These are phyloP conservation scores for Saxophila tyrrhenica DNA, from an alignment of 495 filamentous ascomycete genomes.

Conservation along the genomic window DNA sequence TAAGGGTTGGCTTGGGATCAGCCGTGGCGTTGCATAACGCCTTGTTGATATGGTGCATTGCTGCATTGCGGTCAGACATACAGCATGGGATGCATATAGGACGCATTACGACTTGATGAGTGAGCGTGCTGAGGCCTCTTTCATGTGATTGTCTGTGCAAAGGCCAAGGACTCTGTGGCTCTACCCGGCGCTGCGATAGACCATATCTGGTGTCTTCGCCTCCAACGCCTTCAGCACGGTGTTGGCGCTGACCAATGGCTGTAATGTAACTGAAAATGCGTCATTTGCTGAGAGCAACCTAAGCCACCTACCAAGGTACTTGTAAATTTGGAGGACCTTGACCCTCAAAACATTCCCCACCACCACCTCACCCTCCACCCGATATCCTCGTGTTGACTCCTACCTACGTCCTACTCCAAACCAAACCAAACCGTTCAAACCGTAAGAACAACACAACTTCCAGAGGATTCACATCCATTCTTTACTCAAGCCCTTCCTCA, in stretches of 20 bases:
- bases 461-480: too few species aligned
- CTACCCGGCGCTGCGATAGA: background rate
- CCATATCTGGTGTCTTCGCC: background rate
- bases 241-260: background rate
- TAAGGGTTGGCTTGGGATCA: background rate
- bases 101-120: background rate
- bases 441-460: too few species aligned
- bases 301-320: too few species aligned
- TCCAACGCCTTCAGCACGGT: background rate
- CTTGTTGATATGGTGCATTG: background rate
- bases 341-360: too few species aligned
- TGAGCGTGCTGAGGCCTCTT: background rate
- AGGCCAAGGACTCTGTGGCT: too few species aligned
- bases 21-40: background rate
- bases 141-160: background rate
- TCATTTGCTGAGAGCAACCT: too few species aligned
- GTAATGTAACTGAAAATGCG: background rate
- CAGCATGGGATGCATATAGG: constrained; percentile 2
- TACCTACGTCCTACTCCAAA: too few species aligned
- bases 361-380: too few species aligned
- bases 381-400: too few species aligned
- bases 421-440: too few species aligned
- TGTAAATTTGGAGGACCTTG: too few species aligned
- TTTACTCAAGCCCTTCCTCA: too few species aligned
- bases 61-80: background rate